A percentile compares a stretch with the other conserved stretches of the same genome.
Conservation (phyloP, 306 rosid genomes). For the Sphenostylis stenocarpa region DNA sequence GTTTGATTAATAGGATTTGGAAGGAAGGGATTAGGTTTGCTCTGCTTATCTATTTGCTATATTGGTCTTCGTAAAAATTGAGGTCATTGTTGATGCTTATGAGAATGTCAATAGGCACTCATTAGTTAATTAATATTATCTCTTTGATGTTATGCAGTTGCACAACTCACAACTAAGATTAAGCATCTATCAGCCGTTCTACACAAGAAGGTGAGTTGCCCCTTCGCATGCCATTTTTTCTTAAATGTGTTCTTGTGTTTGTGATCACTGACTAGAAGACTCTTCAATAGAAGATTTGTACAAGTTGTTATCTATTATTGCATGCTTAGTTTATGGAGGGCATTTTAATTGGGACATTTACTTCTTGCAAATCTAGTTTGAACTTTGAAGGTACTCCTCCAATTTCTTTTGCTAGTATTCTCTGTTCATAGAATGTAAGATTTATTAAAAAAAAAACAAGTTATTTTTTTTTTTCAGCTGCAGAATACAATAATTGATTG, state of each 20-base stretch:
- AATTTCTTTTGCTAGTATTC: not conserved
- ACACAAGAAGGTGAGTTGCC: constrained; percentile 79
- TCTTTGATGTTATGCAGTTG: constrained; percentile 62
- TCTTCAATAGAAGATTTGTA: not conserved
- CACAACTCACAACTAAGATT: constrained; percentile 84
- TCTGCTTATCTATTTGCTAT: not conserved
- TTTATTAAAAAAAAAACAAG: not conserved
- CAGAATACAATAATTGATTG: not conserved
- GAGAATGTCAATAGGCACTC: not conserved
- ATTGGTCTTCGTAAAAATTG: constrained; percentile 15
- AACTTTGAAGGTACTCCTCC: not conserved
- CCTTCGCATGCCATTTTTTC: constrained; percentile 19
- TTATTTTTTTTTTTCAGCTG: not conserved
- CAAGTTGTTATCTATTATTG: not conserved
- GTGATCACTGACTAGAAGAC: not conserved
- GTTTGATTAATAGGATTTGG: not conserved
- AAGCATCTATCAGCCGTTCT: constrained; percentile 73
- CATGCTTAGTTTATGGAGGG: not conserved
- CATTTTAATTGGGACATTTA: not conserved
- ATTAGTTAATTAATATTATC: constrained; percentile 20
- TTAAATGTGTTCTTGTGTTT: not conserved
- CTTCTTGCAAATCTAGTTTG: not conserved
- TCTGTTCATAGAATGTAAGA: not conserved
- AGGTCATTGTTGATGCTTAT: not conserved
- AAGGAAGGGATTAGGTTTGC: not conserved